Evolutionary conservation across 345 rosid genomes (phyloP), one percentile per base, ranked within the genome.

Genomic region (Eucalyptus rudis): DNA sequence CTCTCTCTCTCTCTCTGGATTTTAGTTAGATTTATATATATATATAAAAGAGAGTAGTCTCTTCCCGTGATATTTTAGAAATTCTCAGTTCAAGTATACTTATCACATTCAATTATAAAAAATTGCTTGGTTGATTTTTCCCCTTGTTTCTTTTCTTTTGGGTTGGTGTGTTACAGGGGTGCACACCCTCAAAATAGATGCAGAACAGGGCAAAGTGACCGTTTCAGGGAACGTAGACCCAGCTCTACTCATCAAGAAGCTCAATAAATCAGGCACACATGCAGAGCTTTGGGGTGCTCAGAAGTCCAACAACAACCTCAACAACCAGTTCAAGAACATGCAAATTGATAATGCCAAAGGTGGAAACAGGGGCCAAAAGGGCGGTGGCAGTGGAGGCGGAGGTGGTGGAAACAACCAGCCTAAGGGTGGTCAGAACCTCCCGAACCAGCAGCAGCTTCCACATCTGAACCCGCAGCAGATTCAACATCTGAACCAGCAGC

Each of bases 171-270:
- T n/a, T n/a, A n/a, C 36, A 97, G 99, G 99, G 89, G 99, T 96
- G 76, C 93, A 91, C 92, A 96, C 92, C 10, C 92, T 96, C 49
- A 90, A 85, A 88, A 95, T 97, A 92, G 99, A 96, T 86, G 89
- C 97, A 87, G 99, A 97, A 86, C 94, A 91, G 85, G 98, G 98
- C 88, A 96, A 94, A 94, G 99, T 97, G 79, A 96, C 97, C 9
- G 97, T 97, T 2, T 91, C 96, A 31, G 99, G 99, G 76, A 97
- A 95, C 90, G 94, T 95, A 88, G 95, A 94, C 93, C 96, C 98
- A 8, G 87, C 89, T 2, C 89, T 95, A 19, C 97, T 97, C 49
- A 95, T 97, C 89, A 97, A 95, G 94, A 96, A 96, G 94, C 99
- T 97, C 86, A 91, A 94, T 50, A 96, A 97, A 93, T 93, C 97